Conservation (phyloP, 192 early-diverging fungal genomes). For the Backusella luteola region DNA sequence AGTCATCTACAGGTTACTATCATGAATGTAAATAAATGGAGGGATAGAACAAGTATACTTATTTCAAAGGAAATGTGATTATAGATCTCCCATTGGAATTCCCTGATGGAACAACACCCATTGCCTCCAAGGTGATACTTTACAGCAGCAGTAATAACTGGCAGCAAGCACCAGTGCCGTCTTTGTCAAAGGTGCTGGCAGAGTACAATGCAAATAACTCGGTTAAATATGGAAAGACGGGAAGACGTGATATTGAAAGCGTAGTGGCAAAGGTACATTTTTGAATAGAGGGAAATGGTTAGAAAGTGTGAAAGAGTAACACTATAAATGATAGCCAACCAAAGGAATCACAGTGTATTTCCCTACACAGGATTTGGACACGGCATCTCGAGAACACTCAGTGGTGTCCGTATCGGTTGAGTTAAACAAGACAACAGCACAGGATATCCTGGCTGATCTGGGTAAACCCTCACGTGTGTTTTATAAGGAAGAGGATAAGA, state of each 20-base stretch:
- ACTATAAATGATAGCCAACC: slow-evolving; percentile 28
- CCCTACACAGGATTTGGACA: slow-evolving; percentile 19
- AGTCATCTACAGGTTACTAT: slow-evolving; percentile 41
- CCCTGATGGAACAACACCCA: slow-evolving; percentile 73
- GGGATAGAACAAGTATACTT: not conserved
- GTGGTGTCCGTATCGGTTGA: slow-evolving; percentile 34
- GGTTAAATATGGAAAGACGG: slow-evolving; percentile 35
- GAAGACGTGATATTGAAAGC: slow-evolving; percentile 42
- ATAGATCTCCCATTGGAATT: slow-evolving; percentile 69
- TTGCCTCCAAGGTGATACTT: slow-evolving; percentile 59
- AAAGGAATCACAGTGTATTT: slow-evolving; percentile 42
- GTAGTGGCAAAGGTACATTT: slow-evolving; percentile 48
- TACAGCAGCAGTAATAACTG: slow-evolving; percentile 54
- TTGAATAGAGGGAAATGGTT: not conserved
- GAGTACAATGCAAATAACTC: slow-evolving; percentile 29
- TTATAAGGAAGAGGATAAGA: slow-evolving; percentile 71
- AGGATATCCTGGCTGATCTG: slow-evolving; percentile 70
- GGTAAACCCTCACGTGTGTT: slow-evolving; percentile 62
- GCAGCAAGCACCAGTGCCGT: slow-evolving; percentile 41
- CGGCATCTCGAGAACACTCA: not conserved
- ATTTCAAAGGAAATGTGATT: not conserved
- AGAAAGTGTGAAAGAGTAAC: not conserved
- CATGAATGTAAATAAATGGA: not conserved
- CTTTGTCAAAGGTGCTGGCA: slow-evolving; percentile 35
- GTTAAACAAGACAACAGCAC: slow-evolving; percentile 56